Conservation (phyloP, 169 alveolate species). For the Cystoisospora suis region DNA sequence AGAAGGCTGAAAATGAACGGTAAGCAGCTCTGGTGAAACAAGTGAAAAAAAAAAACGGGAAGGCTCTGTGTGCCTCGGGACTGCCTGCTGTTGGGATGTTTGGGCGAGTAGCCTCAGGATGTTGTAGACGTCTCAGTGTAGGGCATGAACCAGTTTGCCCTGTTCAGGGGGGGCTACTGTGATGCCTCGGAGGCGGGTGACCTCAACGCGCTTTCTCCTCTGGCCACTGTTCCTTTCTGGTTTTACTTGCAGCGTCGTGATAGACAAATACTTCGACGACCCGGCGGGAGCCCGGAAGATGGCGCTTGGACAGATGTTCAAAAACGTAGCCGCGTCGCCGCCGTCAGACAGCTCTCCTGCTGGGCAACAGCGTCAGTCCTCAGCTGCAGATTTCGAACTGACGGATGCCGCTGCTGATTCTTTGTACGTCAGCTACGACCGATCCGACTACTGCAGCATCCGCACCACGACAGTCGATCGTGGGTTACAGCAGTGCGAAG, state of each 20-base stretch:
- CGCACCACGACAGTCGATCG: not conserved
- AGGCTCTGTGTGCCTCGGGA: no score
- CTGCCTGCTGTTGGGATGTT: no score
- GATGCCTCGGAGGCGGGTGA: no score
- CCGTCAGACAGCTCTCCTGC: not conserved
- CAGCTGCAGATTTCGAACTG: not conserved
- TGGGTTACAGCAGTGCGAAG: not conserved
- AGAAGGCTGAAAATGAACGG: no score
- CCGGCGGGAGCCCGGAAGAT: not conserved
- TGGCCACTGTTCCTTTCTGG: not conserved
- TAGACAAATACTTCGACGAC: not conserved
- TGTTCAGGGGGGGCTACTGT: no score
- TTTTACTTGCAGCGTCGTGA: not conserved
- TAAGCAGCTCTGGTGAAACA: no score
- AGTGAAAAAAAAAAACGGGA: no score
- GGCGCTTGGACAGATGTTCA: not conserved
- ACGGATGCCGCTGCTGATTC: not conserved
- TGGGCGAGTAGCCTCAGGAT: no score
- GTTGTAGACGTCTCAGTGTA: no score
- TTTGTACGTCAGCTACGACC: not conserved
- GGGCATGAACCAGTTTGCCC: no score
- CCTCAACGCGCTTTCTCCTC: not conserved
- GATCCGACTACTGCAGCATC: conserved; percentile 10
- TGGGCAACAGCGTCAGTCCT: not conserved
- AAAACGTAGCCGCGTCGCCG: not conserved